Conservation (phyloP, 169 alveolate genomes). For the Eimeria mitis region DNA sequence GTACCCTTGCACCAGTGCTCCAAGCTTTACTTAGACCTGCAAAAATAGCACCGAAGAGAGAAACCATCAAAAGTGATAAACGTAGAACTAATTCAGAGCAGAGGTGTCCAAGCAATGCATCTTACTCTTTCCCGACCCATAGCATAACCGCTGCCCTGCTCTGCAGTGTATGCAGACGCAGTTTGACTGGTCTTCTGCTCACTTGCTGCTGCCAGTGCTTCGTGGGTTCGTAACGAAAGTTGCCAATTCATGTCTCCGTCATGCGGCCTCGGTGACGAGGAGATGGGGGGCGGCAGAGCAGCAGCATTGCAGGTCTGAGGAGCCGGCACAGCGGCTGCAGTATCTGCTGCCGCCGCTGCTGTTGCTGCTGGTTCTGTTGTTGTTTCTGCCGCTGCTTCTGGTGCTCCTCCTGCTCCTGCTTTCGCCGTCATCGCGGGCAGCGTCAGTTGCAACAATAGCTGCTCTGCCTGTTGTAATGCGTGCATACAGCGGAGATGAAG, state of each 20-base stretch:
- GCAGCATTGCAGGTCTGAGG: neutral
- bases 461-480: slow-evolving; percentile 38
- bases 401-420: neutral
- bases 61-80: neutral
- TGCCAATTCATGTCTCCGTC: neutral
- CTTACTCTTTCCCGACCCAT: neutral
- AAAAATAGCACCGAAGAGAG: neutral
- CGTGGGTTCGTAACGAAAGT: neutral
- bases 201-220: neutral
- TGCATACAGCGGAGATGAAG: slow-evolving; percentile 25
- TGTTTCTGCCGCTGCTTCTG: neutral
- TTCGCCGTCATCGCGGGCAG: neutral
- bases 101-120: neutral
- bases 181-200: too few species aligned
- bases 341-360: neutral
- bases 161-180: neutral
- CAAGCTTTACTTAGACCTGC: neutral
- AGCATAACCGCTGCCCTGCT: neutral
- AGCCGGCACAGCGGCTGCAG: neutral
- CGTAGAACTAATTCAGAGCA: neutral
- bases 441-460: neutral
- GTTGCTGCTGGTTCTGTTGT: neutral
- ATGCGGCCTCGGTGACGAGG: neutral
- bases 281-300: neutral
- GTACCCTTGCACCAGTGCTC: neutral